Evolutionary conservation across 148 eudicot genomes (phyloP).

Genomic region (Camellia lanceoleosa): DNA sequence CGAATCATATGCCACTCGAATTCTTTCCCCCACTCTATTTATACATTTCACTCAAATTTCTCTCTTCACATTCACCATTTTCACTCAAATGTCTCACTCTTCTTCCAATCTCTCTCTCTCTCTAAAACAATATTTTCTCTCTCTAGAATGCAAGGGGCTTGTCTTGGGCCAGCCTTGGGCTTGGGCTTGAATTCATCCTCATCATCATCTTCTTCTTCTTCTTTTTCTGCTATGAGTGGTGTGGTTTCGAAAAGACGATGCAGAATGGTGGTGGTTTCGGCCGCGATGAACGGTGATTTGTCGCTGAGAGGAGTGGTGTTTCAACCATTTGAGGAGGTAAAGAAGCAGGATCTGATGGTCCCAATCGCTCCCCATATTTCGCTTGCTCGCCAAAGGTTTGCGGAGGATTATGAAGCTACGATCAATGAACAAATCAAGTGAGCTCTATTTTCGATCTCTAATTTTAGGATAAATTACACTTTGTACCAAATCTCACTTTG

Average conservation of each 20-base stretch:
- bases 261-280: slow-evolving; percentile 17
- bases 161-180: no score
- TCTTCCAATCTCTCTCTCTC: no score
- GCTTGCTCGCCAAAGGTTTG: slow-evolving; percentile 60
- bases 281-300: slow-evolving; percentile 13
- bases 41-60: no score
- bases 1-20: no score
- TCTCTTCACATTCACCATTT: no score
- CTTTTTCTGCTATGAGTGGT: neutral
- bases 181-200: no score
- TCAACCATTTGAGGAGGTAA: slow-evolving; percentile 82
- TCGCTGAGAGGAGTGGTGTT: slow-evolving; percentile 59
- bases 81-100: no score
- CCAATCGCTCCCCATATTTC: slow-evolving; percentile 48
- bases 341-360: slow-evolving; percentile 44
- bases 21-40: no score
- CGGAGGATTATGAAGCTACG: slow-evolving; percentile 58
- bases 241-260: slow-evolving; percentile 12
- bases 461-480: no score
- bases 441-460: slow-evolving; percentile 1
- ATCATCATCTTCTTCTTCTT: neutral
- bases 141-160: no score
- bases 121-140: no score
- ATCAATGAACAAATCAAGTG: slow-evolving; percentile 91
- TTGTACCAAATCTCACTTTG: no score